Conservation (phyloP, 2,329 filamentous ascomycete species). For the Periconia digitata region DNA sequence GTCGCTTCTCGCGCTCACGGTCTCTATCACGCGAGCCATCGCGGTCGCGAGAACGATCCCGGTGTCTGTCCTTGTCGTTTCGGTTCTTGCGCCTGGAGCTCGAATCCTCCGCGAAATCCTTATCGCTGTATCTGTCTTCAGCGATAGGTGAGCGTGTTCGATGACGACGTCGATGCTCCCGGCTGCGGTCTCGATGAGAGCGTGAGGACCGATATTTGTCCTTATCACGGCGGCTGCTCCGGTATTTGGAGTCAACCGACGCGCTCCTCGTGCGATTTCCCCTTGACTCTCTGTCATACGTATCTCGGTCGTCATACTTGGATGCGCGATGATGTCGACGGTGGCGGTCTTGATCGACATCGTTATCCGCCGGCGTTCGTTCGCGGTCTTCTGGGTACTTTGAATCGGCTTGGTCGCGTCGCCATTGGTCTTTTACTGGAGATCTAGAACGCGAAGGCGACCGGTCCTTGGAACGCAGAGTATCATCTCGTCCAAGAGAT, state of each 20-base stretch:
- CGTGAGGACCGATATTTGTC: constrained; percentile 49
- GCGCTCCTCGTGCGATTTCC: constrained; percentile 64
- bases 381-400: constrained; percentile 49
- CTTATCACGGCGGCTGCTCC: constrained; percentile 53
- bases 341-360: constrained; percentile 41
- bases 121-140: constrained; percentile 32
- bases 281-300: constrained; percentile 53
- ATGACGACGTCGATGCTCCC: constrained; percentile 47
- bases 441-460: constrained; percentile 48
- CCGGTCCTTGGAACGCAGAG: constrained; percentile 35
- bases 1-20: constrained; percentile 44
- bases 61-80: constrained; percentile 38
- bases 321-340: constrained; percentile 54
- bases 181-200: constrained; percentile 49
- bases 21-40: constrained; percentile 48
- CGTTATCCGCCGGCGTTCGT: constrained; percentile 40
- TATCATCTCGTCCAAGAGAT: constrained; percentile 39
- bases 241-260: constrained; percentile 63
- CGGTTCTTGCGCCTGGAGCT: constrained; percentile 40
- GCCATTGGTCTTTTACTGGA: constrained; percentile 26
- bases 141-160: constrained; percentile 38
- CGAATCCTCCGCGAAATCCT: constrained; percentile 32
- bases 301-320: constrained; percentile 39
- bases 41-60: constrained; percentile 48
- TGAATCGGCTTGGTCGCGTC: constrained; percentile 20